These are phyloP conservation scores for Phylloboletellus chloephorus DNA, from an alignment of 1,284 basidiomycete genomes.

Conservation along the genomic window DNA sequence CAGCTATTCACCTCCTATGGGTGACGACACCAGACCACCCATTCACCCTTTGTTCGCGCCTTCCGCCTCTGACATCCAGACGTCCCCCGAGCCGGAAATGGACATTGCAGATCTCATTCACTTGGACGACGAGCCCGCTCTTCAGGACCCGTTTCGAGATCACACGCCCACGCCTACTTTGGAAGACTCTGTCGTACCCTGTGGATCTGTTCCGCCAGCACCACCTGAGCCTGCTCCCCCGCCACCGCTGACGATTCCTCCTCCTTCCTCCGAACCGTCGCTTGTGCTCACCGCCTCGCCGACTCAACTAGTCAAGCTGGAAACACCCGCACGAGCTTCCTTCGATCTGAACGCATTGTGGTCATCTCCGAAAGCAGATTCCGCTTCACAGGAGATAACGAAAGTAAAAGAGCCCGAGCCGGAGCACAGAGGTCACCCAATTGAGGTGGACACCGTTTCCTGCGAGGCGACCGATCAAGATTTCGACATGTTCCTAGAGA, in stretches of 20 bases:
- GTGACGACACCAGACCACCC: constrained; percentile 29
- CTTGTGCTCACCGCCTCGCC: constrained; percentile 15
- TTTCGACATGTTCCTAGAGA: constrained; percentile 78
- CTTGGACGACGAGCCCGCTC: constrained; percentile 59
- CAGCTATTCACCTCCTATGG: constrained; percentile 23
- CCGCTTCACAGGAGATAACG: constrained; percentile 18
- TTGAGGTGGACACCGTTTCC: constrained; percentile 39
- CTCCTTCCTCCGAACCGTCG: constrained; percentile 11
- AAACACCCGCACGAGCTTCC: constrained; percentile 40
- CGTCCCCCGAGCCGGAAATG: constrained; percentile 52
- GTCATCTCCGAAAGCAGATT: constrained; percentile 43
- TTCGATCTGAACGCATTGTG: constrained; percentile 72
- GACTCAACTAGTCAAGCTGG: constrained; percentile 36
- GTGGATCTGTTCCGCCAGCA: constrained; percentile 8
- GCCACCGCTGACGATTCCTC: constrained; percentile 9
- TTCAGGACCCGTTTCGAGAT: constrained; percentile 21
- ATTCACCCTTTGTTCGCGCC: constrained; percentile 39
- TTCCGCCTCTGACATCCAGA: constrained; percentile 39
- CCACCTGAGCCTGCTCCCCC: constrained; percentile 20
- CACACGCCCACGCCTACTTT: constrained; percentile 14
- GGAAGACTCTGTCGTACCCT: constrained; percentile 10
- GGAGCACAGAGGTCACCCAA: constrained; percentile 33
- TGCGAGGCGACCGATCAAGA: constrained; percentile 62
- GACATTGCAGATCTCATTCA: constrained; percentile 73
- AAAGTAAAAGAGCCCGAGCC: constrained; percentile 19